These are phyloP conservation scores for Terana coerulea DNA, from an alignment of 768 basidiomycete genomes.

Conservation along the genomic window DNA sequence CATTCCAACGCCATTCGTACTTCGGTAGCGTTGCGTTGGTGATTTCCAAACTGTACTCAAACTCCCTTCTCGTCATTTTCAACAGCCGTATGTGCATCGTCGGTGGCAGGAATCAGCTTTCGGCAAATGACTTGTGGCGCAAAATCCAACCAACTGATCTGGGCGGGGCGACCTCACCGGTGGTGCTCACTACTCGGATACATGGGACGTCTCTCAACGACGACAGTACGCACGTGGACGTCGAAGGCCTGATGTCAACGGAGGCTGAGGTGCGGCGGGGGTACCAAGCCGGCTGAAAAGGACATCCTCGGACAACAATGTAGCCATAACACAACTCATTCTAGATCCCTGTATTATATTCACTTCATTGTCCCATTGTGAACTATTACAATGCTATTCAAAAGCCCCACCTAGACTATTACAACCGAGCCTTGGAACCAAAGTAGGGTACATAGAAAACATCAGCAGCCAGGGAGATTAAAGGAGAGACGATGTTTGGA, in stretches of 20 bases:
- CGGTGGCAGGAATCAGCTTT: background rate
- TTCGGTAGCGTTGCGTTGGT: background rate
- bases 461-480: no score
- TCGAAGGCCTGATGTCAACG: background rate
- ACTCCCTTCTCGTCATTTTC: slow-evolving; percentile 4
- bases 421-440: no score
- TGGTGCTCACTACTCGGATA: background rate
- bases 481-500: no score
- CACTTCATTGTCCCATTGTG: no score
- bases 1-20: background rate
- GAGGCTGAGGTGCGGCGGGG: background rate
- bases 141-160: background rate
- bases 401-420: no score
- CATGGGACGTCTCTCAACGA: background rate
- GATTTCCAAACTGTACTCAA: slow-evolving; percentile 7
- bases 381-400: no score
- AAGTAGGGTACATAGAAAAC: no score
- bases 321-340: no score
- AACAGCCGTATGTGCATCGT: slow-evolving; percentile 2
- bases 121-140: background rate
- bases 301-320: no score
- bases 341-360: no score
- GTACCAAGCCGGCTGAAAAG: no score
- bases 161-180: background rate
- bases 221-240: background rate